phyloP scores from a whole-genome alignment of 1,284 basidiomycete genomes.

The Trichosporon coremiiforme region DNA sequence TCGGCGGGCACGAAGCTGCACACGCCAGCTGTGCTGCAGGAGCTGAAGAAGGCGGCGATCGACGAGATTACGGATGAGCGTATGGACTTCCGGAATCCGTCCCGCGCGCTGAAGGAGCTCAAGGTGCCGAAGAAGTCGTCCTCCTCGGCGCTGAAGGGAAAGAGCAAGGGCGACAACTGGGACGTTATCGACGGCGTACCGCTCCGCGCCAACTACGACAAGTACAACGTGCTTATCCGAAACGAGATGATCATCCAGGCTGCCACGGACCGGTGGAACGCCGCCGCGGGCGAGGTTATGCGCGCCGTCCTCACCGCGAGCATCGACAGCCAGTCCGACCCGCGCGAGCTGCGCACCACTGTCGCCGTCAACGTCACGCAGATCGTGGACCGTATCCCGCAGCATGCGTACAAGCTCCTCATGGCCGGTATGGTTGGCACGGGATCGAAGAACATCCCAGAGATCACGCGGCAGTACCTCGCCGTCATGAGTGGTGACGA shows the following conservation, averaged over 20 bases:
- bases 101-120: slow-evolving; percentile 35
- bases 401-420: slow-evolving; percentile 34
- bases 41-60: slow-evolving; percentile 30
- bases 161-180: slow-evolving; percentile 29
- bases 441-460: slow-evolving; percentile 36
- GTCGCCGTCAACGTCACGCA: slow-evolving; percentile 39
- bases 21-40: slow-evolving; percentile 52
- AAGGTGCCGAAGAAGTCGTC: slow-evolving; percentile 29
- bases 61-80: slow-evolving; percentile 35
- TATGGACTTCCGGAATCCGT: slow-evolving; percentile 42
- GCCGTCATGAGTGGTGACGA: slow-evolving; percentile 47
- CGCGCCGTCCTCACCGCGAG: slow-evolving; percentile 70
- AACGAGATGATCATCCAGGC: slow-evolving; percentile 78
- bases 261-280: slow-evolving; percentile 75
- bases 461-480: slow-evolving; percentile 45
- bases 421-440: slow-evolving; percentile 41
- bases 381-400: slow-evolving; percentile 41
- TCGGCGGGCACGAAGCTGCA: slow-evolving; percentile 48
- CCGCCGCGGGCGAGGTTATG: slow-evolving; percentile 69
- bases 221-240: slow-evolving; percentile 83
- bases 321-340: slow-evolving; percentile 60
- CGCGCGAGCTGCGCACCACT: slow-evolving; percentile 53
- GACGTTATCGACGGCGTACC: slow-evolving; percentile 32
- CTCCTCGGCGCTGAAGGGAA: slow-evolving; percentile 21
- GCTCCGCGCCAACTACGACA: slow-evolving; percentile 73